phyloP scores from a whole-genome alignment of 108 stramenopile species.

The Cyclotella atomus region DNA sequence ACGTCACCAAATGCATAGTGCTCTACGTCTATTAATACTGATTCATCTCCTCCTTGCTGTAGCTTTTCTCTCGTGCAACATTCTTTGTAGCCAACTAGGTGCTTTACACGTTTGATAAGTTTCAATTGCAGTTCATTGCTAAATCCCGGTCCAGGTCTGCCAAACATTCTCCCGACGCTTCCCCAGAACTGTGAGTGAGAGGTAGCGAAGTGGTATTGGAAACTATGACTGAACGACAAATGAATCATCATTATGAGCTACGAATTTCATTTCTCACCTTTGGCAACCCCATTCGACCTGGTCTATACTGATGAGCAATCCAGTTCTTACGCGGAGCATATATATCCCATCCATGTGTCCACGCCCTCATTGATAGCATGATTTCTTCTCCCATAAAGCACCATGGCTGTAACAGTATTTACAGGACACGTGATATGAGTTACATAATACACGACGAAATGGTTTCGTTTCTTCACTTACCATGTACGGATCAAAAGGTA shows the following conservation, averaged over 20 bases:
- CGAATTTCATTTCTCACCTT: conserved; percentile 47
- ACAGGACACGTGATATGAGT: no score
- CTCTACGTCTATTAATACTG: conserved; percentile 61
- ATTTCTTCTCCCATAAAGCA: conserved; percentile 99
- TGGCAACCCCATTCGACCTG: conserved; percentile 82
- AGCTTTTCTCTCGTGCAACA: conserved; percentile 55
- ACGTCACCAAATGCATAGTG: conserved; percentile 68
- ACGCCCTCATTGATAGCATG: conserved; percentile 78
- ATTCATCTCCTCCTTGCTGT: conserved; percentile 47
- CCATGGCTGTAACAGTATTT: no score
- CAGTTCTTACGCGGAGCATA: conserved; percentile 91
- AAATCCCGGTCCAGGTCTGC: conserved; percentile 63
- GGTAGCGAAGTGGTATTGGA: no score
- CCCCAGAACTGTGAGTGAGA: no score
- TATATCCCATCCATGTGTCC: conserved; percentile 94
- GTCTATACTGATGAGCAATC: conserved; percentile 92
- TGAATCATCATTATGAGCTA: neutral
- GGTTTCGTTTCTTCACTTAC: no score
- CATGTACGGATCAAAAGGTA: conserved; percentile 91
- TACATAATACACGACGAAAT: no score
- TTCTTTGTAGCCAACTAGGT: conserved; percentile 72
- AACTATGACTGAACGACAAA: neutral
- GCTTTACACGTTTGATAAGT: conserved; percentile 72
- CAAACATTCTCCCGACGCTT: conserved; percentile 77
- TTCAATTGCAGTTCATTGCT: conserved; percentile 41